These are phyloP conservation scores for Persicaria tinctoria DNA, from an alignment of 148 eudicot species.

Conservation along the genomic window DNA sequence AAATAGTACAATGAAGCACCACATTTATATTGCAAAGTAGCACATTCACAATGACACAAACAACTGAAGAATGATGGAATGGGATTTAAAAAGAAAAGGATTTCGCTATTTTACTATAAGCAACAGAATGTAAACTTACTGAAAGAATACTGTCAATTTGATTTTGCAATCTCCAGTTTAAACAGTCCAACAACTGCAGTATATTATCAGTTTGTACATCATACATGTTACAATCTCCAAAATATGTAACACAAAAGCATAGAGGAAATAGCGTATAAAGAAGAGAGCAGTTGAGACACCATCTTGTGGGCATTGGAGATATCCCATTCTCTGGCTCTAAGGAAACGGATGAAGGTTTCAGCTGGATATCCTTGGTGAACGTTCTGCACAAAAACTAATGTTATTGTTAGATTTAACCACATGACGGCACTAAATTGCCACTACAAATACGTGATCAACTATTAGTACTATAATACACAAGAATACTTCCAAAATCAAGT, in stretches of 20 bases:
- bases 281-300: slow-evolving; percentile 23
- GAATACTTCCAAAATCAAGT: neutral
- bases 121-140: slow-evolving; percentile 23
- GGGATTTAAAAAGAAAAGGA: neutral
- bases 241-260: neutral
- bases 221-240: neutral
- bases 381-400: slow-evolving; percentile 32
- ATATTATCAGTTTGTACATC: slow-evolving; percentile 5
- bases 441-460: neutral
- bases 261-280: neutral
- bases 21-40: neutral
- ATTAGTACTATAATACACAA: neutral
- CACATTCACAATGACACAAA: neutral
- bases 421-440: neutral
- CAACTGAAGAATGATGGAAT: neutral
- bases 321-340: slow-evolving; percentile 59
- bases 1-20: neutral
- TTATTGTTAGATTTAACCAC: neutral
- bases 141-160: slow-evolving; percentile 44
- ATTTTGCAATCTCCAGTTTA: slow-evolving; percentile 51
- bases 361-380: slow-evolving; percentile 54
- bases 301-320: slow-evolving; percentile 49
- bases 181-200: slow-evolving; percentile 47
- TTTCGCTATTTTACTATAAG: neutral
- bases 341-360: slow-evolving; percentile 42